phyloP scores from a whole-genome alignment of 495 filamentous ascomycete species.

The Penicillium pancosmium region DNA sequence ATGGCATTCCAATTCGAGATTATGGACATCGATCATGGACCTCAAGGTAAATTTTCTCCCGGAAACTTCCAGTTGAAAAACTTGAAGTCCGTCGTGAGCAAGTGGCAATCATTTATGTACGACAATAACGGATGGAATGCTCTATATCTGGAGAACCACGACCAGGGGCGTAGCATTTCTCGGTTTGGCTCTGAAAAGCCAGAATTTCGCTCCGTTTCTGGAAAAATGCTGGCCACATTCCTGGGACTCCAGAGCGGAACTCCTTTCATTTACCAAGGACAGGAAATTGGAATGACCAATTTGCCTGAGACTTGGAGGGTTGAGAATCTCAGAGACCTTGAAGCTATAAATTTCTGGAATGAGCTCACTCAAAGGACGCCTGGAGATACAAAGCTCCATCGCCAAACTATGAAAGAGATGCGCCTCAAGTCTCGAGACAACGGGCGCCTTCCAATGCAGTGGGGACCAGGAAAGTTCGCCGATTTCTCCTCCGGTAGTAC shows the following conservation, averaged over 20 bases:
- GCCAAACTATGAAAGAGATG: neutral
- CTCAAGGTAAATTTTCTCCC: slow-evolving; percentile 49
- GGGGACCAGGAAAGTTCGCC: slow-evolving; percentile 25
- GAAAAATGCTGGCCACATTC: slow-evolving; percentile 67
- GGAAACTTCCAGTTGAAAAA: slow-evolving; percentile 56
- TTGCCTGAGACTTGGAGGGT: slow-evolving; percentile 65
- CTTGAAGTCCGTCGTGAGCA: slow-evolving; percentile 60
- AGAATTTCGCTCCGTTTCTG: slow-evolving; percentile 46
- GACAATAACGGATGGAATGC: slow-evolving; percentile 71
- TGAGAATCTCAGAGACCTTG: slow-evolving; percentile 72
- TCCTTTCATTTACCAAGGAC: slow-evolving; percentile 74
- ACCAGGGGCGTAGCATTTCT: slow-evolving; percentile 65
- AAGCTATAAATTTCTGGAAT: slow-evolving; percentile 65
- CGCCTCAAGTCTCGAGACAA: slow-evolving; percentile 50
- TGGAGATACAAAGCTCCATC: slow-evolving; percentile 32
- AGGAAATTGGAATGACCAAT: slow-evolving; percentile 78
- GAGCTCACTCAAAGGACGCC: slow-evolving; percentile 43
- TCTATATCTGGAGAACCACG: slow-evolving; percentile 74
- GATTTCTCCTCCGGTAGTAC: neutral
- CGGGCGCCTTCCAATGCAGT: slow-evolving; percentile 57
- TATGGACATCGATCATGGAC: slow-evolving; percentile 59
- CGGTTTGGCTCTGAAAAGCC: slow-evolving; percentile 56
- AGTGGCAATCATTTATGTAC: slow-evolving; percentile 70
- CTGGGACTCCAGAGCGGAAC: slow-evolving; percentile 64
- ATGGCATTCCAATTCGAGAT: slow-evolving; percentile 79